Conservation (phyloP, 768 basidiomycete species). For the Hortiboletus campestris region DNA sequence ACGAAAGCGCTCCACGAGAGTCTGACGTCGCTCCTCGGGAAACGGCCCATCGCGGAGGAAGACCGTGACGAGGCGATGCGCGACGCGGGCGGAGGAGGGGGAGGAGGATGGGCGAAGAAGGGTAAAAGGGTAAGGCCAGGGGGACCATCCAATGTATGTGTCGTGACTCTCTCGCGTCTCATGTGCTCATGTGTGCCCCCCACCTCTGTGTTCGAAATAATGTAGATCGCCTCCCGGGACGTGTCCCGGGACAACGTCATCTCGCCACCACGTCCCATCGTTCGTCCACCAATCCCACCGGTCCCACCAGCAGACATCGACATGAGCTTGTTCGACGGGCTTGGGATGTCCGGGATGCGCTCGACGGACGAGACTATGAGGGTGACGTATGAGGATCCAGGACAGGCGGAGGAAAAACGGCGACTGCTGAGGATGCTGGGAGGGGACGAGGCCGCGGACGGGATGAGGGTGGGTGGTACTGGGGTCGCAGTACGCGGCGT, state of each 20-base stretch:
- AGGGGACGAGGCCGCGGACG: conserved; percentile 14
- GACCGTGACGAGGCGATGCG: conserved; percentile 25
- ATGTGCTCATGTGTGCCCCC: neutral
- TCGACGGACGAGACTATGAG: conserved; percentile 47
- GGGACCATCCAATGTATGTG: conserved; percentile 36
- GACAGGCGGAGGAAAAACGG: conserved; percentile 55
- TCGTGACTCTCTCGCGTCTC: neutral
- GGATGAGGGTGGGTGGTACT: conserved; percentile 13
- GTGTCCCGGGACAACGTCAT: conserved; percentile 31
- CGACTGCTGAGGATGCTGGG: conserved; percentile 55
- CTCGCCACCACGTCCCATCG: conserved; percentile 10
- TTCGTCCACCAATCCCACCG: neutral
- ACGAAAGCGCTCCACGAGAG: conserved; percentile 67
- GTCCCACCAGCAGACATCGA: conserved; percentile 23
- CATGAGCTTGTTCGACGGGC: conserved; percentile 27
- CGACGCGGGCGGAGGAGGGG: neutral
- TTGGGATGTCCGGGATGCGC: conserved; percentile 11
- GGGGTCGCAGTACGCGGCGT: conserved; percentile 19
- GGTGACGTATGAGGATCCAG: conserved; percentile 70
- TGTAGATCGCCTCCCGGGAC: conserved; percentile 35
- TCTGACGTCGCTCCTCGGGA: conserved; percentile 67
- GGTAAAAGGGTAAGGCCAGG: conserved; percentile 40
- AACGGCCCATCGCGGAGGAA: conserved; percentile 50
- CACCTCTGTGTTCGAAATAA: neutral
- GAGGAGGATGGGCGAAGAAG: conserved; percentile 12